phyloP scores from a whole-genome alignment of 2,329 filamentous ascomycete species.

The Aspergillus clavatus region DNA sequence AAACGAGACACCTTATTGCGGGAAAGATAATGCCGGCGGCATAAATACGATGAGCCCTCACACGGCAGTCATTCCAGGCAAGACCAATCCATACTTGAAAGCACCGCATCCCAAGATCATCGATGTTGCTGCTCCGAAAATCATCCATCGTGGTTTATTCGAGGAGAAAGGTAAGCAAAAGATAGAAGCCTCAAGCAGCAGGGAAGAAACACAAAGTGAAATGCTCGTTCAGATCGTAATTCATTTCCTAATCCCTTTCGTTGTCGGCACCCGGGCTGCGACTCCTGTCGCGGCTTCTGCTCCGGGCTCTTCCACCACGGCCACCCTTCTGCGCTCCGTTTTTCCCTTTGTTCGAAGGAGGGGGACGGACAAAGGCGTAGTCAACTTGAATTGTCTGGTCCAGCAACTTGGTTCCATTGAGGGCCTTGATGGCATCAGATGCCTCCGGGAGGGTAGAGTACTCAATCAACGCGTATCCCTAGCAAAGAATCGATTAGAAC shows the following conservation, averaged over 20 bases:
- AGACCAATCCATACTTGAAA: not conserved
- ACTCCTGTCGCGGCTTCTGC: conserved; percentile 43
- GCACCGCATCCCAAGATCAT: not conserved
- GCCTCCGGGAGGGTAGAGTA: conserved; percentile 61
- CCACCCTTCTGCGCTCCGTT: conserved; percentile 40
- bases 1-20: not conserved
- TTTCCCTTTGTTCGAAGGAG: conserved; percentile 43
- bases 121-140: not conserved
- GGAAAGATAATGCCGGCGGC: conserved; percentile 18
- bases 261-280: conserved; percentile 41
- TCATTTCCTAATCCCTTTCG: conserved; percentile 27
- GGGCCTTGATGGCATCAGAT: conserved; percentile 57
- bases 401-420: conserved; percentile 57
- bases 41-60: not conserved
- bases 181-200: not conserved
- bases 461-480: conserved; percentile 65
- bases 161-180: not conserved
- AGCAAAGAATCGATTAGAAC: conserved; percentile 1
- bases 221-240: conserved; percentile 5
- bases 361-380: conserved; percentile 63
- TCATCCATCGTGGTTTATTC: not conserved
- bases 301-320: conserved; percentile 37
- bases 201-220: conserved; percentile 2
- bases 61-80: not conserved
- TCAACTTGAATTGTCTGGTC: conserved; percentile 63